These are phyloP conservation scores for Trichophyton simii DNA, from an alignment of 2,329 filamentous ascomycete genomes.

Conservation along the genomic window DNA sequence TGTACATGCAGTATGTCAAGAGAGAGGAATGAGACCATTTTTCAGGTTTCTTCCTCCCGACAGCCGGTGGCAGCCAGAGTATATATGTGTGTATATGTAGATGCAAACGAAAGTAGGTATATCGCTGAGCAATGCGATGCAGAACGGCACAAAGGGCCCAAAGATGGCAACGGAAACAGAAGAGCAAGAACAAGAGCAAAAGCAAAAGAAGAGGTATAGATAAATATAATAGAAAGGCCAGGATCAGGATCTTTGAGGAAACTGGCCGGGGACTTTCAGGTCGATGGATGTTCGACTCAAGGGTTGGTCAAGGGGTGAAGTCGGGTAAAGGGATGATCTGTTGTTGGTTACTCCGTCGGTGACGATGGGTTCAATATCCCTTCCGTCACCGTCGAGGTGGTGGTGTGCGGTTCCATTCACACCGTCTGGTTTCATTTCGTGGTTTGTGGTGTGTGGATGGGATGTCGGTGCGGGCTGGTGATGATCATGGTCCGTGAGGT, in stretches of 20 bases:
- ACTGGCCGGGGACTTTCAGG: constrained; percentile 58
- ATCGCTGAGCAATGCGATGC: not conserved
- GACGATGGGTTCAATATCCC: not conserved
- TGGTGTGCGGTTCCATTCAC: not conserved
- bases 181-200: not conserved
- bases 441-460: not conserved
- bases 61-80: not conserved
- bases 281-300: constrained; percentile 40
- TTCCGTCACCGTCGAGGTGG: not conserved
- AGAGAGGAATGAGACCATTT: not conserved
- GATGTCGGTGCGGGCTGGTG: not conserved
- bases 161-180: not conserved
- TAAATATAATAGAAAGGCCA: not conserved
- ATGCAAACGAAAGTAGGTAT: not conserved
- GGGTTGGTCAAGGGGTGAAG: constrained; percentile 22
- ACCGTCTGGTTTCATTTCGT: not conserved
- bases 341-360: not conserved
- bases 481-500: not conserved
- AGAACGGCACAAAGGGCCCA: no score
- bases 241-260: constrained; percentile 28
- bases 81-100: not conserved
- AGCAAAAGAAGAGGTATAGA: not conserved
- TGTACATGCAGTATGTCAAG: not conserved
- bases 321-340: not conserved
- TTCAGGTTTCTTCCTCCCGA: not conserved